Percentiles rank a stretch among this genome's conserved stretches.
Conservation (phyloP, 306 rosid genomes). For the Fragaria ananassa region DNA sequence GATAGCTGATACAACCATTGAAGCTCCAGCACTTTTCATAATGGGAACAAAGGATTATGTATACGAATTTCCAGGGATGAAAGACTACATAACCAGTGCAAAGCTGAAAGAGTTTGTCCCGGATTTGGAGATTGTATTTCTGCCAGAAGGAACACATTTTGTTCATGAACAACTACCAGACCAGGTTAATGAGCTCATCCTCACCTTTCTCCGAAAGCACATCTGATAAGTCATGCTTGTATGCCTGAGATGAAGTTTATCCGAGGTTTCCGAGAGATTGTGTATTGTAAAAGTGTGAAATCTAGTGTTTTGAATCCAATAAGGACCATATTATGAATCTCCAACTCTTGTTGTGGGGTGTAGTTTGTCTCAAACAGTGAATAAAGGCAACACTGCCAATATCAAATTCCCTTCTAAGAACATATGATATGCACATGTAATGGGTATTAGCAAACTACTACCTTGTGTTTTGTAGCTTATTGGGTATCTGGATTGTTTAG, state of each 20-base stretch:
- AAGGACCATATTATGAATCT: background rate
- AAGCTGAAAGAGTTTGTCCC: slow-evolving; percentile 48
- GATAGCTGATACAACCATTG: slow-evolving; percentile 32
- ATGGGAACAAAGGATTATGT: slow-evolving; percentile 53
- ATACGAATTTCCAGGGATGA: slow-evolving; percentile 45
- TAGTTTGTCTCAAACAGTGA: background rate
- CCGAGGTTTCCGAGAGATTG: background rate
- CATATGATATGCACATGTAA: too few species aligned
- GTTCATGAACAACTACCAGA: slow-evolving; percentile 54
- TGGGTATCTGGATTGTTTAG: background rate
- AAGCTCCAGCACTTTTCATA: slow-evolving; percentile 41
- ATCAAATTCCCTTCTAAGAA: background rate
- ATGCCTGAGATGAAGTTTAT: background rate
- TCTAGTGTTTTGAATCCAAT: background rate
- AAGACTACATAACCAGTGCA: slow-evolving; percentile 45
- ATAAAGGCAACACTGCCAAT: background rate
- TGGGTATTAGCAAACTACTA: slow-evolving; percentile 20
- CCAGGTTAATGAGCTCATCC: slow-evolving; percentile 48
- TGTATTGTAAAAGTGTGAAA: background rate
- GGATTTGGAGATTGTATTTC: slow-evolving; percentile 38
- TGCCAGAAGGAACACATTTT: slow-evolving; percentile 58
- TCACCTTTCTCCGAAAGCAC: slow-evolving; percentile 46
- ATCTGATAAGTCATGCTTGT: background rate
- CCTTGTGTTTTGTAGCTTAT: background rate
- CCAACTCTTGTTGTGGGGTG: background rate